Percentiles rank a stretch among this genome's conserved stretches.
These are phyloP conservation scores for Phytophthora europaea DNA, from an alignment of 352 stramenopile species.

Conservation along the genomic window DNA sequence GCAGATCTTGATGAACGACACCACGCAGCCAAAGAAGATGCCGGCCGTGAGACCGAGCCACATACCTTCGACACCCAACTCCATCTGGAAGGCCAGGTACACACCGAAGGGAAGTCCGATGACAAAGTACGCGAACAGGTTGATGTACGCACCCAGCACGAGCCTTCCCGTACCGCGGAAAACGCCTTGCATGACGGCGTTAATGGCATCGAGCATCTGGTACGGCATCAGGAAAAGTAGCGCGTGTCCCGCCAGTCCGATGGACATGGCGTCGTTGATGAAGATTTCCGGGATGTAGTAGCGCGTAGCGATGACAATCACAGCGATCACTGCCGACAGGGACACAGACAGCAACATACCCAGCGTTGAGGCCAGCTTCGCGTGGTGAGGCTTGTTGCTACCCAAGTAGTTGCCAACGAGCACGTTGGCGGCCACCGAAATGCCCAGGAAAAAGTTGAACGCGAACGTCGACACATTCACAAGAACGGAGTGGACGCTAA, in stretches of 20 bases:
- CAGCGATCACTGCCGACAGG: constrained; percentile 51
- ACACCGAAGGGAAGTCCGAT: constrained; percentile 73
- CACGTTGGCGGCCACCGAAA: constrained; percentile 83
- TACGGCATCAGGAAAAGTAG: constrained; percentile 76
- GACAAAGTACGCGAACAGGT: constrained; percentile 77
- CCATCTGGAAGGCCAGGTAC: constrained; percentile 67
- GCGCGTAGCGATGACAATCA: constrained; percentile 56
- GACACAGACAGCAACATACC: constrained; percentile 69
- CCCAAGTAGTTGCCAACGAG: constrained; percentile 86
- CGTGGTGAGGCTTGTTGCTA: constrained; percentile 83
- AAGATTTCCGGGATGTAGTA: constrained; percentile 67
- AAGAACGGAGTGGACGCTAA: constrained; percentile 82
- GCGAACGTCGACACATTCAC: constrained; percentile 70
- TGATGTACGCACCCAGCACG: constrained; percentile 63
- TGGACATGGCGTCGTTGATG: constrained; percentile 76
- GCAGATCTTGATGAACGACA: constrained; percentile 74
- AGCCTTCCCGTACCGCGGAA: constrained; percentile 77
- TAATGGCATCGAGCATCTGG: constrained; percentile 74
- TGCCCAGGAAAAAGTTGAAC: constrained; percentile 87
- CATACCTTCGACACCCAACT: constrained; percentile 76
- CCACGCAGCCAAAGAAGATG: constrained; percentile 61
- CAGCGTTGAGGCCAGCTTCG: constrained; percentile 79
- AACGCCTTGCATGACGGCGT: constrained; percentile 80
- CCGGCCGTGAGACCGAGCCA: constrained; percentile 74
- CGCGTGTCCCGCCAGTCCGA: constrained; percentile 54